Evolutionary conservation across 2,329 filamentous ascomycete genomes (phyloP).

Genomic region (Fusarium illudens): DNA sequence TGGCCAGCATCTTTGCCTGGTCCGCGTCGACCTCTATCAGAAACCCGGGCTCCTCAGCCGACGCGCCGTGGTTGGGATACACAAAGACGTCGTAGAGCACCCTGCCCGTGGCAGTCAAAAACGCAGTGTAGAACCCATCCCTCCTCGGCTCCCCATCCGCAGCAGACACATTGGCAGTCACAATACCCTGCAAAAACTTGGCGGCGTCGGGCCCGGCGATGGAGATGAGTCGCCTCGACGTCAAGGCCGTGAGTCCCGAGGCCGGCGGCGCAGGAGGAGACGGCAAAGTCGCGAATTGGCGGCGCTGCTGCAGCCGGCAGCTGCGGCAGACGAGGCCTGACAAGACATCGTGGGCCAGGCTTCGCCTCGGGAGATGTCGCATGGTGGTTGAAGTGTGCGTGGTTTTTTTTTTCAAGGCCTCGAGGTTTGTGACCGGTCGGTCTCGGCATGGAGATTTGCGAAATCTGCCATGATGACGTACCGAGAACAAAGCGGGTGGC

Average conservation of each 20-base stretch:
- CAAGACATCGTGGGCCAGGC: constrained; percentile 25
- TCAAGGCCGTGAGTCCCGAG: constrained; percentile 64
- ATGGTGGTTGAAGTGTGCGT: constrained; percentile 24
- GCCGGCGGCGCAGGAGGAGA: constrained; percentile 53
- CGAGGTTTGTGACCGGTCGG: neutral
- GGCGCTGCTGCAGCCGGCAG: constrained; percentile 46
- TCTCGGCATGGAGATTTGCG: constrained; percentile 24
- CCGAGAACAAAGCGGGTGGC: constrained; percentile 12
- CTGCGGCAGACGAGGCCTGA: constrained; percentile 42
- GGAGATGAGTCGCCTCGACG: constrained; percentile 81
- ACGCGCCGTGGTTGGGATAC: constrained; percentile 66
- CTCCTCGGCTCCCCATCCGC: constrained; percentile 47
- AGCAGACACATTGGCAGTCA: constrained; percentile 68
- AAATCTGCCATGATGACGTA: constrained; percentile 40
- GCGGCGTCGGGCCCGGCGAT: constrained; percentile 81
- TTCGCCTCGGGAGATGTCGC: constrained; percentile 38
- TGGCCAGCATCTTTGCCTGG: constrained; percentile 68
- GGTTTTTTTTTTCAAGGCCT: constrained; percentile 8
- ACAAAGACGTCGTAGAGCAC: constrained; percentile 91
- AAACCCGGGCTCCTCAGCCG: constrained; percentile 52
- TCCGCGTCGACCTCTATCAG: constrained; percentile 83
- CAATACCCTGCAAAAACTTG: constrained; percentile 87
- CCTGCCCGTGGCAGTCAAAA: constrained; percentile 85
- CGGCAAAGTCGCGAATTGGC: constrained; percentile 43
- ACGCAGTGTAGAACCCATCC: constrained; percentile 78